Percentiles rank a stretch among this genome's conserved stretches.
These are phyloP conservation scores for Cupressus sempervirens DNA, from an alignment of 75 land plant species.

Conservation along the genomic window DNA sequence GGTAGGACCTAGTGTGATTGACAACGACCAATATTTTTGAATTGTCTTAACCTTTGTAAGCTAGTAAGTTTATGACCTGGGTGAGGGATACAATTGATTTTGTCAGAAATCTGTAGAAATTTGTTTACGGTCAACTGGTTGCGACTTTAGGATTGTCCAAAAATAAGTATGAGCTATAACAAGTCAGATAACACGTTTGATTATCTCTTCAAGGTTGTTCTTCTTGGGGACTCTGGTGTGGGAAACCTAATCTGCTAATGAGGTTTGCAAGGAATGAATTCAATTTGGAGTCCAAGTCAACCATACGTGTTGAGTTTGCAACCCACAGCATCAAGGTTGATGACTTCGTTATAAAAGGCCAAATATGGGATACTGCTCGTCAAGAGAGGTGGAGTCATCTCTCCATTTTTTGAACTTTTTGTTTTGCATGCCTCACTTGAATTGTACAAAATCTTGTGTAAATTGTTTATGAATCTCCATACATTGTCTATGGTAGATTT, in stretches of 20 bases:
- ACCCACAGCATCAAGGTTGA: slow-evolving; percentile 37
- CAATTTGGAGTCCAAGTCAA: slow-evolving; percentile 26
- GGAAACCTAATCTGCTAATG: slow-evolving; percentile 31
- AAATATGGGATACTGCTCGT: slow-evolving; percentile 75
- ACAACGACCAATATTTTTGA: neutral
- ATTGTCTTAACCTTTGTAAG: neutral
- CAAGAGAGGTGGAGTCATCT: slow-evolving; percentile 43
- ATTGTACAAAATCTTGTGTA: too few relatives aligned
- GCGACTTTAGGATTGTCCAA: neutral
- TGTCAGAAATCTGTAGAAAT: neutral
- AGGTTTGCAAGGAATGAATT: slow-evolving; percentile 23
- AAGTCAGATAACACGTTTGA: slow-evolving; percentile 11
- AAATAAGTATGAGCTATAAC: neutral
- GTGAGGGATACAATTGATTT: neutral
- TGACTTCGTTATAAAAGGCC: slow-evolving; percentile 30
- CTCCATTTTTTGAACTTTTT: neutral
- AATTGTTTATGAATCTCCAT: neutral
- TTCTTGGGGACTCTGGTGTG: slow-evolving; percentile 33
- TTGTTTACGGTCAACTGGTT: neutral
- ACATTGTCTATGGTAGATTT: neutral
- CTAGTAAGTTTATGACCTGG: neutral
- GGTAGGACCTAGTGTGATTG: neutral
- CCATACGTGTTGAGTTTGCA: slow-evolving; percentile 44
- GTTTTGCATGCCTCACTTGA: neutral
- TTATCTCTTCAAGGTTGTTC: slow-evolving; percentile 35